Percentiles rank a stretch among this genome's conserved stretches.
Conservation (phyloP, 2,329 filamentous ascomycete genomes). For the Xylariales sp. region DNA sequence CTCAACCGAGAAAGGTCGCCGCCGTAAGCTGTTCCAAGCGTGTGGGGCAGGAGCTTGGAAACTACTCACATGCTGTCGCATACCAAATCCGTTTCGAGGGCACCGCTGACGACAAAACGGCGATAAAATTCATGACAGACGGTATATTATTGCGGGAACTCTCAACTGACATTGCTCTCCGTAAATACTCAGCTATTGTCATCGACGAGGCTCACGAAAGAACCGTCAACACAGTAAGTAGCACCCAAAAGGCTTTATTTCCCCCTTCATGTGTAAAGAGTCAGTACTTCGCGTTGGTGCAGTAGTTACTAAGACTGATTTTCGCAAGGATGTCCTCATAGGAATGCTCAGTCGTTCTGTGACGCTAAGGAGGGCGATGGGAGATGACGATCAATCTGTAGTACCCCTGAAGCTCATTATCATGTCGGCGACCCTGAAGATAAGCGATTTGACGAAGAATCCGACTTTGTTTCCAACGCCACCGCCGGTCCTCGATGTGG, state of each 20-base stretch:
- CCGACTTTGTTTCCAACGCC: slow-evolving; percentile 68
- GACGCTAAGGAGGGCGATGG: slow-evolving; percentile 72
- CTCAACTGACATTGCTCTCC: slow-evolving; percentile 79
- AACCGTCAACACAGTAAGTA: slow-evolving; percentile 93
- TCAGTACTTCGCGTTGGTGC: too few species aligned
- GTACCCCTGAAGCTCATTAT: slow-evolving; percentile 89
- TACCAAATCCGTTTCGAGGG: slow-evolving; percentile 96
- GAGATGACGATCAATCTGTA: slow-evolving; percentile 62
- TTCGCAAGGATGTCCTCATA: slow-evolving; percentile 97
- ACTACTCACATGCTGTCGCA: slow-evolving; percentile 71
- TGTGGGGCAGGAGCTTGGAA: slow-evolving; percentile 78
- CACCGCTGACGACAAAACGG: slow-evolving; percentile 72
- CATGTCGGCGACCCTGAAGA: slow-evolving; percentile 93
- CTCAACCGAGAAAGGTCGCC: slow-evolving; percentile 89
- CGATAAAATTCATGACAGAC: slow-evolving; percentile 98
- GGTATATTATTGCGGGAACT: slow-evolving; percentile 91
- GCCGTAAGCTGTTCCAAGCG: slow-evolving; percentile 96
- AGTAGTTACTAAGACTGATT: too few species aligned
- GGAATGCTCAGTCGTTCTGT: slow-evolving; percentile 94
- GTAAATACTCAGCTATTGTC: slow-evolving; percentile 87
- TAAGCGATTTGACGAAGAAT: slow-evolving; percentile 88
- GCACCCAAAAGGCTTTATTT: too few species aligned
- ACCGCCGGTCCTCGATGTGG: slow-evolving; percentile 81
- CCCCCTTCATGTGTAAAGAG: too few species aligned
- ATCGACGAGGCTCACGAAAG: slow-evolving; percentile 97